Percentiles rank a stretch among this genome's conserved stretches.
phyloP scores from a whole-genome alignment of 1,284 basidiomycete species.

The Leucocoprinus gongylophorus region DNA sequence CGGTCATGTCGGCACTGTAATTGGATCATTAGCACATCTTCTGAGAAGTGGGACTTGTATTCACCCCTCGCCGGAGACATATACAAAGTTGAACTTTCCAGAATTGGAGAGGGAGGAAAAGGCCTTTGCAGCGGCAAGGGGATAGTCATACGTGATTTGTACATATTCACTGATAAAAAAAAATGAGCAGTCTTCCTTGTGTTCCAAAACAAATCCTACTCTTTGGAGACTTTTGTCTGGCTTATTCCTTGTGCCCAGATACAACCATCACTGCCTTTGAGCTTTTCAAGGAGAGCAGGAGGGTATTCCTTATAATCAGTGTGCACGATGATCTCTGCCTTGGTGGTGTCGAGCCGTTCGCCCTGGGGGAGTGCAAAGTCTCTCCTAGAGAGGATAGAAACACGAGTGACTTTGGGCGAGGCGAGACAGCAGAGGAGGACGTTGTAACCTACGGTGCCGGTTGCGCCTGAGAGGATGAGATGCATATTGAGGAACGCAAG shows the following conservation, averaged over 20 bases:
- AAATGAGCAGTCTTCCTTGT: background rate
- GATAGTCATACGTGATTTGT: constrained; percentile 24
- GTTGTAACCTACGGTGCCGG: constrained; percentile 21
- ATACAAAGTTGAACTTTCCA: constrained; percentile 21
- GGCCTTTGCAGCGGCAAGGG: constrained; percentile 24
- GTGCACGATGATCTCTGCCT: constrained; percentile 23
- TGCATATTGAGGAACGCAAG: constrained; percentile 17
- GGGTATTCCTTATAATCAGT: constrained; percentile 18
- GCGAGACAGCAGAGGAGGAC: constrained; percentile 22
- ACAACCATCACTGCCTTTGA: constrained; percentile 23
- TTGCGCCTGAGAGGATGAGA: constrained; percentile 25
- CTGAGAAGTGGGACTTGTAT: background rate
- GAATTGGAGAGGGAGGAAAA: constrained; percentile 18
- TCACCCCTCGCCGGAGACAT: constrained; percentile 24
- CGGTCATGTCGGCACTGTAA: constrained; percentile 17
- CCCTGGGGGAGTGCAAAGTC: constrained; percentile 14
- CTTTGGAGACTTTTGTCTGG: constrained; percentile 20
- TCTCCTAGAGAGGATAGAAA: constrained; percentile 26
- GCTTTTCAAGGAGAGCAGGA: constrained; percentile 15
- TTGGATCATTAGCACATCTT: background rate
- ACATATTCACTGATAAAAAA: constrained; percentile 16
- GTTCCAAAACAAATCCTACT: constrained; percentile 11
- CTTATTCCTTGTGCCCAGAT: constrained; percentile 27
- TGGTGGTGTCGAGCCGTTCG: constrained; percentile 13
- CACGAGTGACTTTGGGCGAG: constrained; percentile 19